Conservation (phyloP, 306 rosid species). For the Cicer bijugum region DNA sequence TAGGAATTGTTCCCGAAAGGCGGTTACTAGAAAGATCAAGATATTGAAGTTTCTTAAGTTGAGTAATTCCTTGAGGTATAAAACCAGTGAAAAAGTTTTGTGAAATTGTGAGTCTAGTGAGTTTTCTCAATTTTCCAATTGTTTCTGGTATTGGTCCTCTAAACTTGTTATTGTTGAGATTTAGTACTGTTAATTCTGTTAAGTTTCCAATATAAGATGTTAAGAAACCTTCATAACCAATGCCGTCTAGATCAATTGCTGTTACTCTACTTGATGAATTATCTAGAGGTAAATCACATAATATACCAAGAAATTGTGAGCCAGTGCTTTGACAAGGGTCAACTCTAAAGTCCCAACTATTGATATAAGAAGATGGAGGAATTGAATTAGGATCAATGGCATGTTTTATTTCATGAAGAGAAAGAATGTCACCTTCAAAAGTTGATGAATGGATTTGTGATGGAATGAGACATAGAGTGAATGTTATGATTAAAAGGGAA, state of each 20-base stretch:
- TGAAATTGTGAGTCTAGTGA: constrained; percentile 51
- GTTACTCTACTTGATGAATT: constrained; percentile 54
- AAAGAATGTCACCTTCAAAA: constrained; percentile 39
- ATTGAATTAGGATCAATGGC: constrained; percentile 56
- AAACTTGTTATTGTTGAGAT: constrained; percentile 52
- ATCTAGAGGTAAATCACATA: constrained; percentile 50
- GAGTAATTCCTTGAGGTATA: constrained; percentile 40
- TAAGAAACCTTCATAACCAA: constrained; percentile 58
- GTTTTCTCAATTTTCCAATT: constrained; percentile 49
- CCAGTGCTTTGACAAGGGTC: constrained; percentile 55
- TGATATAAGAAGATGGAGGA: constrained; percentile 43
- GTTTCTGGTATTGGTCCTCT: constrained; percentile 55
- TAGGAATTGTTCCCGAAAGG: constrained; percentile 50
- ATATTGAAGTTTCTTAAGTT: constrained; percentile 44
- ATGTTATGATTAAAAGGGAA: constrained; percentile 26
- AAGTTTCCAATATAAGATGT: constrained; percentile 54
- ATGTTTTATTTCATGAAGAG: constrained; percentile 45
- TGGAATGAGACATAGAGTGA: constrained; percentile 16
- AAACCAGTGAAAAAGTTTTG: constrained; percentile 52
- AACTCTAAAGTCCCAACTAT: constrained; percentile 51
- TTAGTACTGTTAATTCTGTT: constrained; percentile 48
- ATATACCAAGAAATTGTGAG: constrained; percentile 55
- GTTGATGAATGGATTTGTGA: constrained; percentile 42
- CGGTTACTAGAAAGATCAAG: constrained; percentile 49
- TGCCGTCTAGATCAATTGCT: constrained; percentile 53